Percentiles rank a stretch among this genome's conserved stretches.
phyloP scores from a whole-genome alignment of 2,329 filamentous ascomycete genomes.

The Aspergillus awamori region DNA sequence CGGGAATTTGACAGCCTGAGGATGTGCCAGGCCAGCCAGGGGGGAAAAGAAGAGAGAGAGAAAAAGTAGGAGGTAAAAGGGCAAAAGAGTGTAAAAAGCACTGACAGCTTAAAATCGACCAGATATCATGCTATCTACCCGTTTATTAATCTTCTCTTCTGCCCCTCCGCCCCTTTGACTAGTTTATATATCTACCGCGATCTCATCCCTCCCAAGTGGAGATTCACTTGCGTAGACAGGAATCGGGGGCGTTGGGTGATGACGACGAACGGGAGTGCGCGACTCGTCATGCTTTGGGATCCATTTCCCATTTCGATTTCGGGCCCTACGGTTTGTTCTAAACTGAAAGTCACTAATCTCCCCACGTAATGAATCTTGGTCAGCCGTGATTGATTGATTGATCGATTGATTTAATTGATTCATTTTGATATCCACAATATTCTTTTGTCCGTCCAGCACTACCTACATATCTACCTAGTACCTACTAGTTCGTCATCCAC shows the following conservation, averaged over 20 bases:
- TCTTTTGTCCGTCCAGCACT: too few species aligned
- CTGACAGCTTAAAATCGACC: background rate
- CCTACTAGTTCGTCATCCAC: too few species aligned
- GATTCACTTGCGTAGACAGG: slow-evolving; percentile 11
- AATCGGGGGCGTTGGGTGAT: slow-evolving; percentile 10
- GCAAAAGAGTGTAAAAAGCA: background rate
- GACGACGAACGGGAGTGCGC: slow-evolving; percentile 11
- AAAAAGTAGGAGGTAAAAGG: background rate
- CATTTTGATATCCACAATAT: too few species aligned
- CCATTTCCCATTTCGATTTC: background rate
- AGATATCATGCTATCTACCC: too few species aligned
- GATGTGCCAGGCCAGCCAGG: slow-evolving; percentile 11
- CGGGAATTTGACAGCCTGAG: slow-evolving; percentile 19
- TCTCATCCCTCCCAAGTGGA: background rate
- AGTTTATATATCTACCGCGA: background rate
- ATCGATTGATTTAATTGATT: too few species aligned
- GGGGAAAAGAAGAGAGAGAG: background rate
- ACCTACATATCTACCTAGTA: too few species aligned
- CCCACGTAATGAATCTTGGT: background rate
- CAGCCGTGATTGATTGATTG: background rate
- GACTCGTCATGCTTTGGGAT: slow-evolving; percentile 9
- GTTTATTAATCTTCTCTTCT: background rate
- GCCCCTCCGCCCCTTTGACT: too few species aligned
- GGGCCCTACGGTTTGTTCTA: too few species aligned
- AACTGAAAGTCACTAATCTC: too few species aligned